These are phyloP conservation scores for Euphorbia celastroides DNA, from an alignment of 441 rosid species.

Conservation along the genomic window DNA sequence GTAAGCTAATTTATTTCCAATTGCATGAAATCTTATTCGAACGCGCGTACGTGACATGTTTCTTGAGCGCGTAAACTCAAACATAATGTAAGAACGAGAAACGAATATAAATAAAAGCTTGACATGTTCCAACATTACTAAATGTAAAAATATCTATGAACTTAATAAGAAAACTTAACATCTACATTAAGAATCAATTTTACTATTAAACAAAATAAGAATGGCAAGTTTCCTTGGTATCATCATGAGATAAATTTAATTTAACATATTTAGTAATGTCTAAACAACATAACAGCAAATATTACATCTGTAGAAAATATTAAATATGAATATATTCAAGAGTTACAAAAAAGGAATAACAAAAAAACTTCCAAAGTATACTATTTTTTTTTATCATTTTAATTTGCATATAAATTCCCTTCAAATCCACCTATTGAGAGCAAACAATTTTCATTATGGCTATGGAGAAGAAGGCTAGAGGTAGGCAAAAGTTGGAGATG, in stretches of 20 bases:
- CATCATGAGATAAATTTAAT: no score
- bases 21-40: not conserved
- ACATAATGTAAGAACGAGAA: not conserved
- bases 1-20: not conserved
- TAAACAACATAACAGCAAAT: not conserved
- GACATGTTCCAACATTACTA: not conserved
- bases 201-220: no score
- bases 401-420: not conserved
- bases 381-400: no score
- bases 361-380: not conserved
- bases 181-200: not conserved
- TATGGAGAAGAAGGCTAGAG: constrained; percentile 31
- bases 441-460: not conserved
- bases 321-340: not conserved
- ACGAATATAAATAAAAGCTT: not conserved
- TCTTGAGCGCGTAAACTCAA: not conserved
- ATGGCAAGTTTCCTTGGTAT: not conserved
- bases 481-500: constrained; percentile 41
- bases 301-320: not conserved
- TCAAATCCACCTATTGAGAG: not conserved
- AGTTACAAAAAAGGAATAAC: not conserved
- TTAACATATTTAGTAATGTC: not conserved
- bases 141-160: not conserved
- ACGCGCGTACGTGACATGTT: not conserved
- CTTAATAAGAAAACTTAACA: not conserved